Evolutionary conservation across 2,329 filamentous ascomycete genomes (phyloP).

Genomic region (Aspergillus eucalypticola): DNA sequence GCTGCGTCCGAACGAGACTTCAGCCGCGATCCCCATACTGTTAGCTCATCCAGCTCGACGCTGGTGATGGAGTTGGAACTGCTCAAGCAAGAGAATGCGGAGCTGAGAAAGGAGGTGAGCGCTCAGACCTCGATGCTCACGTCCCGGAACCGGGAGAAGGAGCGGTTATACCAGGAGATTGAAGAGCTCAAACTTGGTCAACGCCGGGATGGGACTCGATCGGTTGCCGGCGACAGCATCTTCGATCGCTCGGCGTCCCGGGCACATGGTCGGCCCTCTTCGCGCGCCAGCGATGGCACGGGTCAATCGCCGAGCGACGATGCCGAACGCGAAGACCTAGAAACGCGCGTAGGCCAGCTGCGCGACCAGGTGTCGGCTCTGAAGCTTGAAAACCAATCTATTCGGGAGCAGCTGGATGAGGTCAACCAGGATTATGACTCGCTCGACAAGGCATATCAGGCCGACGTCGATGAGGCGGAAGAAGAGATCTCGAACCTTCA

Average conservation of each 20-base stretch:
- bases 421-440: conserved; percentile 78
- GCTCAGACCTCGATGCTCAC: conserved; percentile 98
- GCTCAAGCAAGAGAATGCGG: conserved; percentile 86
- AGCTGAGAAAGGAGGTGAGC: conserved; percentile 85
- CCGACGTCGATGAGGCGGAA: conserved; percentile 75
- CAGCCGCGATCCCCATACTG: conserved; percentile 46
- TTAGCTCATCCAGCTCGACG: conserved; percentile 65
- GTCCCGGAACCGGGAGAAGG: conserved; percentile 91
- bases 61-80: conserved; percentile 82
- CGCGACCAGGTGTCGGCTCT: conserved; percentile 84
- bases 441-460: conserved; percentile 70
- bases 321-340: conserved; percentile 78
- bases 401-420: conserved; percentile 78
- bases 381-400: conserved; percentile 85
- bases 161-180: conserved; percentile 92
- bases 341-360: conserved; percentile 77
- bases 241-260: conserved; percentile 92
- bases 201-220: conserved; percentile 64
- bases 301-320: conserved; percentile 68
- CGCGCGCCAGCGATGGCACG: conserved; percentile 69
- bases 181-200: conserved; percentile 91
- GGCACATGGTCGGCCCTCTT: conserved; percentile 71
- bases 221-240: conserved; percentile 77
- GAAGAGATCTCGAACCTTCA: conserved; percentile 79
- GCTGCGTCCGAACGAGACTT: conserved; percentile 38